Conservation (phyloP, 345 rosid genomes). For the Limnanthes douglasii region DNA sequence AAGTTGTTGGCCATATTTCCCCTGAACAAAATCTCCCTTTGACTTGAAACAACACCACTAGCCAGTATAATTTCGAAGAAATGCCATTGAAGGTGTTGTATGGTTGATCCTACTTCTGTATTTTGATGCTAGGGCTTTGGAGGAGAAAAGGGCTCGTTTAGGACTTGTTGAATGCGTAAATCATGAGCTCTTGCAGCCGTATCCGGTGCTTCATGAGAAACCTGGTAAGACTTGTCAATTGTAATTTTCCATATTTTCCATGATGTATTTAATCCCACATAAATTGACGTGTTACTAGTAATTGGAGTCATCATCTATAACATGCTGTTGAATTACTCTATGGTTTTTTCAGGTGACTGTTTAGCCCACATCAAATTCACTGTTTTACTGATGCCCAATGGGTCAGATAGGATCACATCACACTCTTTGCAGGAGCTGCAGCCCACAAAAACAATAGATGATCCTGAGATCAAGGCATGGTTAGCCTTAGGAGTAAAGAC, state of each 20-base stretch:
- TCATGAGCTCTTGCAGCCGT: constrained; percentile 91
- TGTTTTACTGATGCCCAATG: constrained; percentile 89
- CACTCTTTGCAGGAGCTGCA: constrained; percentile 69
- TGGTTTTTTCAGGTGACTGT: constrained; percentile 37
- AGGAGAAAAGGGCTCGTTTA: constrained; percentile 92
- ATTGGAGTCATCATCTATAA: no score
- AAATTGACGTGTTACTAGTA: background rate
- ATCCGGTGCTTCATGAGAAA: constrained; percentile 93
- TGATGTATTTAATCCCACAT: background rate
- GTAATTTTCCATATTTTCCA: background rate
- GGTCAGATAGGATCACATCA: constrained; percentile 83
- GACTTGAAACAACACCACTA: no score
- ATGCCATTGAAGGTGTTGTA: no score
- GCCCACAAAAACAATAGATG: constrained; percentile 56
- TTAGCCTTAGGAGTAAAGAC: constrained; percentile 79
- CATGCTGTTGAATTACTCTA: no score
- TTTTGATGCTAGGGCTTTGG: constrained; percentile 97
- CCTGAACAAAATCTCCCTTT: no score
- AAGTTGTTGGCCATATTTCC: no score
- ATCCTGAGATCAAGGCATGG: constrained; percentile 95
- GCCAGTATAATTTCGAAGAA: no score
- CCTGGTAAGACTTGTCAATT: constrained; percentile 34
- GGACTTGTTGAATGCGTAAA: constrained; percentile 95
- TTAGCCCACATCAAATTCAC: constrained; percentile 94
- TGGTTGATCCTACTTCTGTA: no score